Evolutionary conservation across 1,284 basidiomycete genomes (phyloP).

Genomic region (Tremellales sp.): DNA sequence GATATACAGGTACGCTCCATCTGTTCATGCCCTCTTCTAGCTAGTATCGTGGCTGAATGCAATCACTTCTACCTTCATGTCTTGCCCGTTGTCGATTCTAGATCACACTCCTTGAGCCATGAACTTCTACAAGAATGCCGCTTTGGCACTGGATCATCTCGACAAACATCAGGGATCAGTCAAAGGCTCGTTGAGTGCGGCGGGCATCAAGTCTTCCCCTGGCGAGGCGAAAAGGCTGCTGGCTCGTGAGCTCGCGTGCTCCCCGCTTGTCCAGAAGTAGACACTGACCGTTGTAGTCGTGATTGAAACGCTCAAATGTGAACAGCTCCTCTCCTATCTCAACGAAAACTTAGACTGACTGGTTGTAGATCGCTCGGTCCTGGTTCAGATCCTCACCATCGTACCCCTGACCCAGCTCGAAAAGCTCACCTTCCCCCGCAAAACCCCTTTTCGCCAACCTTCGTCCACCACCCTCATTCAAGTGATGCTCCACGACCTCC

Average conservation of each 20-base stretch:
- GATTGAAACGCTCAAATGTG: conserved; percentile 90
- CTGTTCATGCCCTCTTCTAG: conserved; percentile 3
- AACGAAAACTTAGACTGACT: conserved; percentile 51
- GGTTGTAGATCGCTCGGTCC: conserved; percentile 53
- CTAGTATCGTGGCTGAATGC: neutral
- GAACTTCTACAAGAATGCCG: conserved; percentile 91
- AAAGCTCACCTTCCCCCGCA: conserved; percentile 60
- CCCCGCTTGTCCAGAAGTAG: neutral
- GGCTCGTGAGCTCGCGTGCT: conserved; percentile 37
- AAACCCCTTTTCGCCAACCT: conserved; percentile 28
- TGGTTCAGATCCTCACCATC: conserved; percentile 57
- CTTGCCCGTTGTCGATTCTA: neutral
- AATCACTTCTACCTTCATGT: neutral
- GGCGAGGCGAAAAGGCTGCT: conserved; percentile 61
- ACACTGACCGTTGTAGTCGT: conserved; percentile 61
- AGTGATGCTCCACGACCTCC: conserved; percentile 80
- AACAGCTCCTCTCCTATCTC: conserved; percentile 23
- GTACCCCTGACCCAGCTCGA: conserved; percentile 71
- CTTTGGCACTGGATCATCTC: conserved; percentile 72
- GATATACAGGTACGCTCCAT: conserved; percentile 3
- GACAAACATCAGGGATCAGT: conserved; percentile 83
- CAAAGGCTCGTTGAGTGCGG: conserved; percentile 43
- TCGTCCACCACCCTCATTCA: conserved; percentile 65
- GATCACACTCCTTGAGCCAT: conserved; percentile 54
- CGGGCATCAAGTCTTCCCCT: conserved; percentile 59